These are phyloP conservation scores for Sporothrix dimorphospora DNA, from an alignment of 2,329 filamentous ascomycete species.

Conservation along the genomic window DNA sequence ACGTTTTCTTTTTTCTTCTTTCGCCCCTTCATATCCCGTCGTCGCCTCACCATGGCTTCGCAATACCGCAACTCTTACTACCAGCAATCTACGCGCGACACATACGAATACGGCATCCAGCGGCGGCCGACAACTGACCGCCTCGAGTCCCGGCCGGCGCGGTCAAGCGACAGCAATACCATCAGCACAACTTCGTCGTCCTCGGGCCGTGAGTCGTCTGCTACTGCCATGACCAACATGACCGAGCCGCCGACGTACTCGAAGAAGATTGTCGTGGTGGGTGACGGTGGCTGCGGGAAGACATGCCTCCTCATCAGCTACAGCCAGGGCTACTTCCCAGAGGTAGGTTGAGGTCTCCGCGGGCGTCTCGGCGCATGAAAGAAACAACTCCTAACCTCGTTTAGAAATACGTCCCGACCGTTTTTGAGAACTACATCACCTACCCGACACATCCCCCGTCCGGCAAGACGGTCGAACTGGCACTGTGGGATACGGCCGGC, in stretches of 20 bases:
- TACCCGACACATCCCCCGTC: slow-evolving; percentile 85
- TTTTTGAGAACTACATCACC: slow-evolving; percentile 99
- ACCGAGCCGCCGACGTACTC: slow-evolving; percentile 92
- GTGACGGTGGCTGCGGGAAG: slow-evolving; percentile 97
- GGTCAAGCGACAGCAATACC: slow-evolving; percentile 87
- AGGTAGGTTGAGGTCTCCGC: slow-evolving; percentile 60
- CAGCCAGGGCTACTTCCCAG: slow-evolving; percentile 97
- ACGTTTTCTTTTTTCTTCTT: neutral
- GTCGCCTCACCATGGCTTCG: slow-evolving; percentile 37
- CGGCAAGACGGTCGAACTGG: slow-evolving; percentile 94
- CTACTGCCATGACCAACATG: slow-evolving; percentile 65
- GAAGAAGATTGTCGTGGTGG: slow-evolving; percentile 99
- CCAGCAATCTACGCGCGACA: slow-evolving; percentile 46
- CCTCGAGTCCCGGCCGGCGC: slow-evolving; percentile 56
- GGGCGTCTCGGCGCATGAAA: neutral
- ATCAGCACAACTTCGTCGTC: slow-evolving; percentile 81
- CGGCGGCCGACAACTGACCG: slow-evolving; percentile 44
- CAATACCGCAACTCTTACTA: slow-evolving; percentile 61
- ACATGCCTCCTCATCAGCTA: slow-evolving; percentile 98
- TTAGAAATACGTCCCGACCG: slow-evolving; percentile 99
- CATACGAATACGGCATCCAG: slow-evolving; percentile 47
- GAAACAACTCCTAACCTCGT: slow-evolving; percentile 19
- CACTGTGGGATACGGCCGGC: slow-evolving; percentile 96
- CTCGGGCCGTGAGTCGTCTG: slow-evolving; percentile 74
- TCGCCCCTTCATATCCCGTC: neutral